Base-by-base conservation (phyloP, 139 green algal genomes). In the Asterochloris sp. region DNA sequence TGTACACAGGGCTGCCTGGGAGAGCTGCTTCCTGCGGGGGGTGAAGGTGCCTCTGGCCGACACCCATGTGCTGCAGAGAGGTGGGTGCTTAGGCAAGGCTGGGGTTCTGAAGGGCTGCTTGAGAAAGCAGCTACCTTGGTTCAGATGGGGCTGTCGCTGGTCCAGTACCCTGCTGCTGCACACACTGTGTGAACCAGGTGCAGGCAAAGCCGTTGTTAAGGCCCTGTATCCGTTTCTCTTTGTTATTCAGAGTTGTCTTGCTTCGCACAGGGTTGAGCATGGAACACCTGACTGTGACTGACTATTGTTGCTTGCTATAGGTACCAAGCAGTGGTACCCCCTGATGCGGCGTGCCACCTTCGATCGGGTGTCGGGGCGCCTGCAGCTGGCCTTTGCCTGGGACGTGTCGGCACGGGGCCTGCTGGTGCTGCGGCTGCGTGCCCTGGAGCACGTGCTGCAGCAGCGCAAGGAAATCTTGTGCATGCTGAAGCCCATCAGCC, bases 351-450 rank as follows among this genome's bases (percentile, higher is more conserved):
- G 86, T 38, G 64, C 73, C 16, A 86, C 90, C 1, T 47, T 26
- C 21, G 88, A 94, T 29, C n/a, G 64, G 0, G 86, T 94, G 74
- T 78, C 69, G 24, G 90, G 90, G 16, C 63, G 87, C 23, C 54
- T 96, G 62, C 64, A 83, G 74, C 28, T 96, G 69, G 82, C 83
- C 19, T 93, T 97, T 61, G 74, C 89, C 61, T 97, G 94, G 94
- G 90, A 92, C 81, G 87, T 96, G n/a, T 96, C 89, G 0, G 86
- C 86, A 0, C 87, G 92, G 67, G 89, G 88, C n/a, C 86, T 96
- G 85, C 89, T 96, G 67, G 88, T 81, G 68, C 90, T 90, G 15
- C 94, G 96, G 89, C 86, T 96, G 15, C 73, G 82, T 0, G 86
- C 88, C 23, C 88, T 97, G 73, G 92, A 96, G 86, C 80, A 76